Evolutionary conservation across 176 grass and related monocot genomes (phyloP), one percentile per base, ranked within the genome.

Genomic region (Oryza coarctata): DNA sequence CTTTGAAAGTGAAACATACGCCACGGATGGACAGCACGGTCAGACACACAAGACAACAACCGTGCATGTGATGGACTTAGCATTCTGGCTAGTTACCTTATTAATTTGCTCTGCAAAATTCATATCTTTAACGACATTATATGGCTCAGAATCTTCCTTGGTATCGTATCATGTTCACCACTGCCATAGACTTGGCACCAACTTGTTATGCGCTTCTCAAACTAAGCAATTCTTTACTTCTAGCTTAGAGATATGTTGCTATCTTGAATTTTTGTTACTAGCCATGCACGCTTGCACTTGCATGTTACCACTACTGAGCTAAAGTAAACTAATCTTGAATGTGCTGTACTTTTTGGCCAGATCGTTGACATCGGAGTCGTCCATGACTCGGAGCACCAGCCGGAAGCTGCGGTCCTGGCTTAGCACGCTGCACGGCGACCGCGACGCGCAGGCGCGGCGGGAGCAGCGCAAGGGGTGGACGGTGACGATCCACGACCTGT

Each of bases 381-480:
- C 75, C 25, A 75, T 76, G 77, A 61, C 66, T 26, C 78, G 81
- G 72, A 82, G 77, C 82, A 61, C 81, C 31, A 81, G 63, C 57
- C 71, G 80, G 73, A 84, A 63, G 75, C 71, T 91, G 25, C 62
- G 83, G 22, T 88, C 84, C 13, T 98, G 88, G 90, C 69, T 95
- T 33, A 87, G 87, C 65, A 86, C 72, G 15, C 60, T 97, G 13
- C 80, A 90, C 80, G 91, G 88, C 77, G 73, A 83, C 65, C 76
- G 80, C 7, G 79, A 79, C 73, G 43, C 47, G 7, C 28, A 43
- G 9, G 44, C 73, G 8, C 80, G 84, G 40, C 85, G 86, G 6
- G 89, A 93, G 49, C 90, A 95, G 87, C 89, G 96, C 32, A 98
- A 98, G 79, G 96, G 96, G 10, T 98, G 96, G 96, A 98, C 89